phyloP scores from a whole-genome alignment of 495 filamentous ascomycete species.

The Pyronema domesticum region DNA sequence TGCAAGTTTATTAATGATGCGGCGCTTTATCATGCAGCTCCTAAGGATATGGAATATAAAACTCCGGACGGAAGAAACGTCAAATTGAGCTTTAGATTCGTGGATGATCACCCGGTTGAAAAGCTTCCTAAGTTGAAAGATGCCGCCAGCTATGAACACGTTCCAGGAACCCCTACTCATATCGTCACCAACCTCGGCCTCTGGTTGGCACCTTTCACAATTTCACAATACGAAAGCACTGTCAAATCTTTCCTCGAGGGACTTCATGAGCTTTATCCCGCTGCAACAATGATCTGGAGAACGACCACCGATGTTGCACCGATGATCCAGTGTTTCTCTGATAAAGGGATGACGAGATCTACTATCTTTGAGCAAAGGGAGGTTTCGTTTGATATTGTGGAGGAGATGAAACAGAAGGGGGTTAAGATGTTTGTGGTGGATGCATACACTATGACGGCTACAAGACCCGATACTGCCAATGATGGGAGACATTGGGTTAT shows the following conservation, averaged over 20 bases:
- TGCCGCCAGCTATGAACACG: neutral
- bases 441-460: slow-evolving; percentile 9
- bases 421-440: slow-evolving; percentile 12
- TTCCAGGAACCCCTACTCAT: neutral
- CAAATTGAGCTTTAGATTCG: neutral
- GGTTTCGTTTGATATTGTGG: slow-evolving; percentile 1
- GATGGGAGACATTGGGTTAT: slow-evolving; percentile 17
- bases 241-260: slow-evolving; percentile 5
- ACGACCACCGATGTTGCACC: slow-evolving; percentile 12
- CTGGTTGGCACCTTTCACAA: slow-evolving; percentile 1
- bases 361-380: slow-evolving; percentile 6
- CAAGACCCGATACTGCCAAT: slow-evolving; percentile 13
- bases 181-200: slow-evolving; percentile 1
- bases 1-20: slow-evolving; percentile 3
- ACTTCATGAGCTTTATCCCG: slow-evolving; percentile 3
- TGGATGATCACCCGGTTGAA: slow-evolving; percentile 1
- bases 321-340: slow-evolving; percentile 13
- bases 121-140: neutral
- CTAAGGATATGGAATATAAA: slow-evolving; percentile 1
- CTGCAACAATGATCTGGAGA: slow-evolving; percentile 7
- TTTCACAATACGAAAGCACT: neutral
- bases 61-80: neutral
- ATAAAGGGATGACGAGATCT: slow-evolving; percentile 7
- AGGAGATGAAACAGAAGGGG: neutral
- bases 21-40: neutral